phyloP scores from a whole-genome alignment of 2,329 filamentous ascomycete species.

The Dactylellina sp. region DNA sequence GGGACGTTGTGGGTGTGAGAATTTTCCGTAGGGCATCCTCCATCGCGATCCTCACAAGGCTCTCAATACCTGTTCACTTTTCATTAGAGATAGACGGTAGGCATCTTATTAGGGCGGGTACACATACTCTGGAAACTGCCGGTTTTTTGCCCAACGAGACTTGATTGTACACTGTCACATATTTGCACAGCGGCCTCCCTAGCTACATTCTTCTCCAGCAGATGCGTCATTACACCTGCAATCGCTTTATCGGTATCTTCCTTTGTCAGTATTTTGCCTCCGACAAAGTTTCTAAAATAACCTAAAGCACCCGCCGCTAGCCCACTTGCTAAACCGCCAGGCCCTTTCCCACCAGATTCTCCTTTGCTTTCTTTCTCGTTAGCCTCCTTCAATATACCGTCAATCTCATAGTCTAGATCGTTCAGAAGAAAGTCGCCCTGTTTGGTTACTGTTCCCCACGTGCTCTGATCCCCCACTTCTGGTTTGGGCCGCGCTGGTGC shows the following conservation, averaged over 20 bases:
- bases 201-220: constrained; percentile 95
- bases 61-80: constrained; percentile 72
- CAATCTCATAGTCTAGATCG: constrained; percentile 92
- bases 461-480: constrained; percentile 79
- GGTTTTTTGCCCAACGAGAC: constrained; percentile 90
- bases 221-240: constrained; percentile 94
- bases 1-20: constrained; percentile 91
- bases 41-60: constrained; percentile 86
- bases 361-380: constrained; percentile 72
- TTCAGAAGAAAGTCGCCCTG: constrained; percentile 95
- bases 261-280: constrained; percentile 90
- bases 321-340: constrained; percentile 83
- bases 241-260: constrained; percentile 90
- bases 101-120: neutral
- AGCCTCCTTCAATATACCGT: constrained; percentile 86
- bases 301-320: constrained; percentile 65
- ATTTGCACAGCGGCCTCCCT: constrained; percentile 91
- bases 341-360: constrained; percentile 74
- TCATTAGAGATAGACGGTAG: constrained; percentile 58
- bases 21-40: constrained; percentile 93
- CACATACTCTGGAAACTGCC: constrained; percentile 81
- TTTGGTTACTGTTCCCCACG: constrained; percentile 85
- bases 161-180: constrained; percentile 89
- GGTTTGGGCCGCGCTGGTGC: constrained; percentile 69
- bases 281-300: constrained; percentile 93